Percentiles rank a stretch among this genome's conserved stretches.
These are phyloP conservation scores for Diatrype stigma DNA, from an alignment of 2,329 filamentous ascomycete species.

Conservation along the genomic window DNA sequence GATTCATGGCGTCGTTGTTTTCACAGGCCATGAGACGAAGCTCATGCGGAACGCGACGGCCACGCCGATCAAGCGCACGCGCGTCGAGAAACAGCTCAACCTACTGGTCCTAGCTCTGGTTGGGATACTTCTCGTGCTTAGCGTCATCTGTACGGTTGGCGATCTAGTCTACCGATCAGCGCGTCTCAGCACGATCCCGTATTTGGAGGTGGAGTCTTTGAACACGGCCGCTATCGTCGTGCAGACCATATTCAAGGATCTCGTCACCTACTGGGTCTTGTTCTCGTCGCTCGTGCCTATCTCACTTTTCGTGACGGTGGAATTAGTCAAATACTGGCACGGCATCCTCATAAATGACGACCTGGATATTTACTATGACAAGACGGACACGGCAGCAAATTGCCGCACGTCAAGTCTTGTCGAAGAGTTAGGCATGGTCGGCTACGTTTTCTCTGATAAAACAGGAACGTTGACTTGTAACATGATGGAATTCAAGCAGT, in stretches of 20 bases:
- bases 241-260: conserved; percentile 83
- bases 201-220: conserved; percentile 64
- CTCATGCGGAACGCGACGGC: conserved; percentile 98
- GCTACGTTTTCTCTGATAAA: conserved; percentile 98
- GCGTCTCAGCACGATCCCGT: conserved; percentile 58
- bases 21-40: conserved; percentile 97
- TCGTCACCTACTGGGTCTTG: conserved; percentile 97
- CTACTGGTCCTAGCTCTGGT: conserved; percentile 88
- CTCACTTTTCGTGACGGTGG: conserved; percentile 94
- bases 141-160: conserved; percentile 85
- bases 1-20: conserved; percentile 94
- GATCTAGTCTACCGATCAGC: conserved; percentile 76
- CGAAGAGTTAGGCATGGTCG: conserved; percentile 95
- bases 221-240: conserved; percentile 53
- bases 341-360: conserved; percentile 98
- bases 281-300: conserved; percentile 97
- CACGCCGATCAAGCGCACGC: conserved; percentile 94
- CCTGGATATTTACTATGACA: conserved; percentile 95
- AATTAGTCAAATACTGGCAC: conserved; percentile 97
- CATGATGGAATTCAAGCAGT: conserved; percentile 97
- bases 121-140: conserved; percentile 75
- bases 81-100: conserved; percentile 92
- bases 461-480: conserved; percentile 97
- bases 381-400: conserved; percentile 90
- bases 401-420: conserved; percentile 95